Conservation (phyloP, 1,139 yeast genomes). For the Diutina sp. region DNA sequence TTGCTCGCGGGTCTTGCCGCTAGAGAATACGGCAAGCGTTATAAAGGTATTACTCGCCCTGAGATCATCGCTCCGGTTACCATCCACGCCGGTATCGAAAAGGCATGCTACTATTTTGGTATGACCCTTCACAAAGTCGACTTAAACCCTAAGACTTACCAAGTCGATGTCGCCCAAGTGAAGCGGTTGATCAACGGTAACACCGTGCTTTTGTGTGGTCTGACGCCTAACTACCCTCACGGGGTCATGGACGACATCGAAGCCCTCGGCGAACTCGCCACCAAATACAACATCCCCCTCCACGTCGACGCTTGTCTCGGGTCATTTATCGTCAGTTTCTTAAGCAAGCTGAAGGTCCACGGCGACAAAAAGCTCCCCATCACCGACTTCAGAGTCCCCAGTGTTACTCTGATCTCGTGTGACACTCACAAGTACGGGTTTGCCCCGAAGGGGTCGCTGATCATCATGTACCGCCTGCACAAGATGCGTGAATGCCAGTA, state of each 20-base stretch:
- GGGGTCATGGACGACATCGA: slow-evolving; percentile 89
- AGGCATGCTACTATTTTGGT: slow-evolving; percentile 85
- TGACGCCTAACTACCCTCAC: slow-evolving; percentile 96
- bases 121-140: slow-evolving; percentile 78
- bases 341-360: slow-evolving; percentile 51
- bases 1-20: slow-evolving; percentile 82
- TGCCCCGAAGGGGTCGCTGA: slow-evolving; percentile 94
- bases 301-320: slow-evolving; percentile 97
- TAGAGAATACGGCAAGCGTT: slow-evolving; percentile 44
- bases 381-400: slow-evolving; percentile 81
- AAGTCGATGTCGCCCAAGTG: slow-evolving; percentile 57
- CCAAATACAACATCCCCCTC: slow-evolving; percentile 54
- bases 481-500: slow-evolving; percentile 71
- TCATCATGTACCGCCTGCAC: slow-evolving; percentile 71
- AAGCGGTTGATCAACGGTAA: slow-evolving; percentile 55
- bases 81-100: slow-evolving; percentile 91
- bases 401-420: slow-evolving; percentile 95
- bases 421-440: slow-evolving; percentile 97
- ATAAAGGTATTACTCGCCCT: slow-evolving; percentile 55
- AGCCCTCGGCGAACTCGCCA: slow-evolving; percentile 55
- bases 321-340: slow-evolving; percentile 76
- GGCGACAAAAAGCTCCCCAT: slow-evolving; percentile 31
- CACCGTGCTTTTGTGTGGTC: slow-evolving; percentile 77
- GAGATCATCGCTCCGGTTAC: slow-evolving; percentile 86
- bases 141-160: slow-evolving; percentile 50